phyloP scores from a whole-genome alignment of 805 yeast genomes.

The Sungouiella blattae region DNA sequence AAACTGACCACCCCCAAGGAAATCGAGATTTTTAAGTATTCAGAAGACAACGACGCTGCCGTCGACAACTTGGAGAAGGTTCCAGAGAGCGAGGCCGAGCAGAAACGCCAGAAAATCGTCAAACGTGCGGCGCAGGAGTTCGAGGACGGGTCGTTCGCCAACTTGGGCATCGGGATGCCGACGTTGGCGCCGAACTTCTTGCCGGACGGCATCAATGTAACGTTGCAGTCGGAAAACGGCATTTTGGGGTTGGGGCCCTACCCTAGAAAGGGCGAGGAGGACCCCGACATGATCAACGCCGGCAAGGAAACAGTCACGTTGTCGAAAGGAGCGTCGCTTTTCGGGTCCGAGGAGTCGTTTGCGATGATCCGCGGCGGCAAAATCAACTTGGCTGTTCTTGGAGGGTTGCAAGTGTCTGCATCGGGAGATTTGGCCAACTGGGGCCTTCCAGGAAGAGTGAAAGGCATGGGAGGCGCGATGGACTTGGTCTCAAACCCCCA shows the following conservation, averaged over 20 bases:
- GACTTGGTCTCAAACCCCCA: constrained; percentile 47
- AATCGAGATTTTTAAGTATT: constrained; percentile 35
- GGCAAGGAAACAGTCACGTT: constrained; percentile 51
- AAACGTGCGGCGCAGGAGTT: constrained; percentile 46
- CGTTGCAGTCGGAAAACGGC: constrained; percentile 49
- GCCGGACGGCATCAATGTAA: constrained; percentile 32
- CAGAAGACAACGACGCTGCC: constrained; percentile 9
- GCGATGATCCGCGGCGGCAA: constrained; percentile 48
- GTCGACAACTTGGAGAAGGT: constrained; percentile 4
- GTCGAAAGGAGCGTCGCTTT: constrained; percentile 43
- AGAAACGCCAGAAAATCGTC: constrained; percentile 33
- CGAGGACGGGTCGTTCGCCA: constrained; percentile 39
- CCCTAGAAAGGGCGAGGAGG: constrained; percentile 39
- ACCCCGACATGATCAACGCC: constrained; percentile 47
- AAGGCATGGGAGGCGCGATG: constrained; percentile 57
- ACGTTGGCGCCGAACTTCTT: constrained; percentile 44
- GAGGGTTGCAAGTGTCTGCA: constrained; percentile 48
- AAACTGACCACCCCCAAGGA: constrained; percentile 42
- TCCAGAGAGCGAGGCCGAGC: constrained; percentile 12
- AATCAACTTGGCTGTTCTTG: constrained; percentile 42
- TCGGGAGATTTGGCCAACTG: constrained; percentile 51
- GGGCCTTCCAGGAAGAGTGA: constrained; percentile 49
- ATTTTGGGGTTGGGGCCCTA: constrained; percentile 49
- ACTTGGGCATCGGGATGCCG: constrained; percentile 51
- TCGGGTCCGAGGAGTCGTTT: constrained; percentile 50